These are phyloP conservation scores for Domatiomyces globalis DNA, from an alignment of 2,329 filamentous ascomycete species.

Conservation along the genomic window DNA sequence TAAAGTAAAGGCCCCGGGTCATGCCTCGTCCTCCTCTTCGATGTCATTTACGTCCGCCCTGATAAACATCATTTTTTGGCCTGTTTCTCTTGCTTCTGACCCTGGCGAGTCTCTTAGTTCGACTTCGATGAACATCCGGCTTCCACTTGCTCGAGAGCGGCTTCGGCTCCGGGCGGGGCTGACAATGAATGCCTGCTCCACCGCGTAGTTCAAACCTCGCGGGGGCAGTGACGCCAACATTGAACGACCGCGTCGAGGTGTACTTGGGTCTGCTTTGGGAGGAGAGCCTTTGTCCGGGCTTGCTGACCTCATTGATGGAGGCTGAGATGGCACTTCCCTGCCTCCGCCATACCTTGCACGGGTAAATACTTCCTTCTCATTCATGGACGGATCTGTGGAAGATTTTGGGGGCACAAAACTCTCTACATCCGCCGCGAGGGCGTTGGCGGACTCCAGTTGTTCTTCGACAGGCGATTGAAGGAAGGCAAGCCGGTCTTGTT, in stretches of 20 bases:
- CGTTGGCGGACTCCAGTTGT: constrained; percentile 7
- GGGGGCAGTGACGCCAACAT: constrained; percentile 5
- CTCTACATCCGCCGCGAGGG: constrained; percentile 1
- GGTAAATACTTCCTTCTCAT: constrained; percentile 1
- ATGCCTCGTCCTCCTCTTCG: constrained; percentile 3
- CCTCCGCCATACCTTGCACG: not conserved
- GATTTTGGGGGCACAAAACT: constrained; percentile 5
- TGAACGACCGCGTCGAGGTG: constrained; percentile 8
- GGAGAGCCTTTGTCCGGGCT: constrained; percentile 1
- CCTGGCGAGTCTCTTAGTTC: constrained; percentile 15
- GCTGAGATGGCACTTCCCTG: not conserved
- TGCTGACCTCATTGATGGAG: not conserved
- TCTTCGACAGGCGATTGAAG: constrained; percentile 11
- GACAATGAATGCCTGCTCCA: constrained; percentile 14
- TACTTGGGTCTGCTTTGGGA: constrained; percentile 8
- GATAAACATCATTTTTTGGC: constrained; percentile 15
- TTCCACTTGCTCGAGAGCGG: constrained; percentile 8
- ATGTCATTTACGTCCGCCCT: constrained; percentile 9
- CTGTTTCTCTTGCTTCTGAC: constrained; percentile 10
- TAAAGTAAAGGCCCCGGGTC: not conserved
- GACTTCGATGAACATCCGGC: constrained; percentile 14
- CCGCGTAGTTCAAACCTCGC: constrained; percentile 2
- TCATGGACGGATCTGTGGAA: constrained; percentile 1
- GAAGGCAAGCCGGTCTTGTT: not conserved
- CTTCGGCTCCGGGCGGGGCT: constrained; percentile 11